phyloP scores from a whole-genome alignment of 768 basidiomycete genomes.

The Suillus decipiens region DNA sequence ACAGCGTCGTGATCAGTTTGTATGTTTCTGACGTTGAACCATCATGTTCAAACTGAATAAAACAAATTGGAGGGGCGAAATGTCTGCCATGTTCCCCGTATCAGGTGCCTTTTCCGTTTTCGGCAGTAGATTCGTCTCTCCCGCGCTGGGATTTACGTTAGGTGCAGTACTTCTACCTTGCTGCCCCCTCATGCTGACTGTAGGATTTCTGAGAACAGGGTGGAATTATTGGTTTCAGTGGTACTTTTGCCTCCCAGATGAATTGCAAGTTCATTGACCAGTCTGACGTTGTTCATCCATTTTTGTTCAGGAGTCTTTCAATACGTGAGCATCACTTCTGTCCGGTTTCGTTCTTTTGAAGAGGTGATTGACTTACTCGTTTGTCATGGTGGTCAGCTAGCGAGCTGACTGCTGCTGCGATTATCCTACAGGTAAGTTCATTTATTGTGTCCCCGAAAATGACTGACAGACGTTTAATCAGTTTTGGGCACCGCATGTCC shows the following conservation, averaged over 20 bases:
- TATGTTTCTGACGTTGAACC: constrained; percentile 23
- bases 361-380: constrained; percentile 17
- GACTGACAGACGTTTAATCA: constrained; percentile 9
- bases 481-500: constrained; percentile 50
- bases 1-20: constrained; percentile 62
- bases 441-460: background rate
- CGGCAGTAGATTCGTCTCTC: constrained; percentile 59
- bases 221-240: constrained; percentile 64
- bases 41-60: background rate
- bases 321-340: constrained; percentile 33
- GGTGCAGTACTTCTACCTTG: constrained; percentile 30
- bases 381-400: constrained; percentile 39
- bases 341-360: constrained; percentile 2
- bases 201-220: constrained; percentile 27
- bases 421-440: constrained; percentile 45
- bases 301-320: constrained; percentile 34
- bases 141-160: constrained; percentile 59
- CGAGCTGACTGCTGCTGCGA: constrained; percentile 58
- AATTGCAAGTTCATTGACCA: constrained; percentile 3
- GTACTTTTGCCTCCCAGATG: constrained; percentile 20
- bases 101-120: constrained; percentile 63
- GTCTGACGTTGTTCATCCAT: constrained; percentile 1
- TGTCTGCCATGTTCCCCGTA: constrained; percentile 65
- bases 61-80: constrained; percentile 52
- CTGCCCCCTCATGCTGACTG: background rate